Base-by-base conservation (phyloP, 1,284 basidiomycete species). In the Singerocomus inundabilis region DNA sequence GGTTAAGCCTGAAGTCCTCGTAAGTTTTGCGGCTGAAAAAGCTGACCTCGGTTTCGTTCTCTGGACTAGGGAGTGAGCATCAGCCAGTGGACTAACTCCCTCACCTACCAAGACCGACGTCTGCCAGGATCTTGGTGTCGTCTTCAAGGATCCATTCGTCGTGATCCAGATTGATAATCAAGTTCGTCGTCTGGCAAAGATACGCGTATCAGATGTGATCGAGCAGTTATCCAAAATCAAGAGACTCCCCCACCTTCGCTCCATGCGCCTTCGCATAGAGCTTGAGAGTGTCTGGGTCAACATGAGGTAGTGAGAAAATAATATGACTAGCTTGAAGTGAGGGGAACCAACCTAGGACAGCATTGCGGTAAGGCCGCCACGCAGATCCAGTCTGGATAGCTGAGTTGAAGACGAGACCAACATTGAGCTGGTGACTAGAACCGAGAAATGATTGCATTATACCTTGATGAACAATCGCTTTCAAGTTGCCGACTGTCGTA, bases 261-360 rank as follows among this genome's bases (percentile, higher is more conserved):
- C 94, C 93, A 65, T 98, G 96, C 1, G 96, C 96, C 60, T 86
- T 85, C 0, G 92, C 93, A 69, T 99, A 99, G 13, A 97, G 72
- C 66, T 99, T 99, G 53, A 99, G 59, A 10, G 94, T 97, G 70
- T 98, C 94, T 90, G 48, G n/a, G 30, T 45, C 30, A 38, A 41
- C 31, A 41, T 47, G 37, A 37, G 30, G 44, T 46, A 29, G 44
- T 37, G 44, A 21, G 15, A 25, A 30, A 37, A 47, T 41, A 18
- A n/a, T 32, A 28, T 44, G 21, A 4, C 18, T 15, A 1, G 42
- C 21, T 21, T 21, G 21, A 21, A 21, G 44, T n/a, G 36, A 55
- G 18, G 35, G 34, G 15, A 33, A 57, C 77, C 46, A 44, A 89
- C 92, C 89, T 56, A 94, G 71, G 25, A 73, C 65, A 35, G 81